Conservation (phyloP, 495 filamentous ascomycete species). For the Penicillium silybi region DNA sequence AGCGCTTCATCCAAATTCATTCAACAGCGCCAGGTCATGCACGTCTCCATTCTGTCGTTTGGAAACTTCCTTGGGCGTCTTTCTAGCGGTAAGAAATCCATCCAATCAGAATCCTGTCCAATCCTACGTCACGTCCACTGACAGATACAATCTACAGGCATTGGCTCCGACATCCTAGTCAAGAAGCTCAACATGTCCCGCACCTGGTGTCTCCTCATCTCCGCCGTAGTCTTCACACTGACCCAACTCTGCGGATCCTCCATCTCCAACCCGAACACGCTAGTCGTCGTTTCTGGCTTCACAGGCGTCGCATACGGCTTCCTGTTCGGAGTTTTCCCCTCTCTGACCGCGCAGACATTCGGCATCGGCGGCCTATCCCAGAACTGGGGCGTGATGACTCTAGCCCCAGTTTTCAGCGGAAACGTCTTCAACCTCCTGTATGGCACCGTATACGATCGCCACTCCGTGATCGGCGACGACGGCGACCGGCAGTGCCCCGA, state of each 20-base stretch:
- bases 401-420: constrained; percentile 77
- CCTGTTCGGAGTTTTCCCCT: constrained; percentile 91
- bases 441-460: constrained; percentile 68
- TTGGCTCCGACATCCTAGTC: constrained; percentile 85
- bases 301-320: constrained; percentile 91
- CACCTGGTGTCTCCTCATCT: constrained; percentile 82
- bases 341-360: constrained; percentile 87
- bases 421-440: constrained; percentile 94
- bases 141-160: constrained; percentile 44
- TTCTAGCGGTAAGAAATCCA: constrained; percentile 9
- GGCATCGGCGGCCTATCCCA: constrained; percentile 82
- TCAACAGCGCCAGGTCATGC: constrained; percentile 77
- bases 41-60: constrained; percentile 88
- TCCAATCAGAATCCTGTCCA: too few species aligned
- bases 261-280: constrained; percentile 75
- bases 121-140: too few species aligned
- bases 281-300: constrained; percentile 73
- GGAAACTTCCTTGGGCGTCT: constrained; percentile 80
- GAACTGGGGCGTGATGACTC: constrained; percentile 94
- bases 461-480: constrained; percentile 61
- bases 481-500: constrained; percentile 74
- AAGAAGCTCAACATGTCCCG: constrained; percentile 75
- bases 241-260: constrained; percentile 76
- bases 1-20: constrained; percentile 70
- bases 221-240: constrained; percentile 69